Conservation (phyloP, 768 basidiomycete genomes). For the Gelatoporia subvermispora region DNA sequence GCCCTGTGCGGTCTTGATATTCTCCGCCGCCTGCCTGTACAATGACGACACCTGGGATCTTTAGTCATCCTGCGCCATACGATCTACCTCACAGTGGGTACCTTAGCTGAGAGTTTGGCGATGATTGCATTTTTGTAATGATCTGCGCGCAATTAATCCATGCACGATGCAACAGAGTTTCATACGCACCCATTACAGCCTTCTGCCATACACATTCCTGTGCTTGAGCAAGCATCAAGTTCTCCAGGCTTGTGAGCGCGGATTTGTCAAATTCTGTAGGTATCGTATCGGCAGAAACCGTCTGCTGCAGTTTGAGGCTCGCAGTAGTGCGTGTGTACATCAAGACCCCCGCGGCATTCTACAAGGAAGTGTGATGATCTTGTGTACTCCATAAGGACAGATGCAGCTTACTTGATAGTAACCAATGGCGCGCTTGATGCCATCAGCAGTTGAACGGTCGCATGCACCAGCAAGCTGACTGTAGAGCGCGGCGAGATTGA, state of each 20-base stretch:
- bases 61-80: constrained; percentile 1
- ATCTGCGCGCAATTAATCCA: constrained; percentile 29
- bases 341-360: constrained; percentile 74
- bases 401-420: constrained; percentile 56
- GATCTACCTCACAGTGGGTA: constrained; percentile 20
- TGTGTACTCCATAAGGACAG: neutral
- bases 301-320: constrained; percentile 43
- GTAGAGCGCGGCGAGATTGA: constrained; percentile 85
- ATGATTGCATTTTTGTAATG: constrained; percentile 79
- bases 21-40: constrained; percentile 48
- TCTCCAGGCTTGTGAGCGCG: constrained; percentile 61
- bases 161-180: neutral
- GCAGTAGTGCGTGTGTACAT: constrained; percentile 52
- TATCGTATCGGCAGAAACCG: constrained; percentile 45
- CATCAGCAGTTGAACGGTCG: constrained; percentile 69
- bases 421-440: constrained; percentile 73
- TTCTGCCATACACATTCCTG: constrained; percentile 97
- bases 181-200: constrained; percentile 66
- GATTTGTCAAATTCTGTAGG: constrained; percentile 63
- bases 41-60: constrained; percentile 50
- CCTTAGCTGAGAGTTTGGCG: constrained; percentile 77
- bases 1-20: constrained; percentile 40
- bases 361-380: constrained; percentile 1
- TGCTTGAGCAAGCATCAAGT: constrained; percentile 86
- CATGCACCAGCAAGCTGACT: constrained; percentile 72